Evolutionary conservation across 176 grass and related monocot species (phyloP), one percentile per base, ranked within the genome.

Genomic region (Urochloa ruziziensis): DNA sequence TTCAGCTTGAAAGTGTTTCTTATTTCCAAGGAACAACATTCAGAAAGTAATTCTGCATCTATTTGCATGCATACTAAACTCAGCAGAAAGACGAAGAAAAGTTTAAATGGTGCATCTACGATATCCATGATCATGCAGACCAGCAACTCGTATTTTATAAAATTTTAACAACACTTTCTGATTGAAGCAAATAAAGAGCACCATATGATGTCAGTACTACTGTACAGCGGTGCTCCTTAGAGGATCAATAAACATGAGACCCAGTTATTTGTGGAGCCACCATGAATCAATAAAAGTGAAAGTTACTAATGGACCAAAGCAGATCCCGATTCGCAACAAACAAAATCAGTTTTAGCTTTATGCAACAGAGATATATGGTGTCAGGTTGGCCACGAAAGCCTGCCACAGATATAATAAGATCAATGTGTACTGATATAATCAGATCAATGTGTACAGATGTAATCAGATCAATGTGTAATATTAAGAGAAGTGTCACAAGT

Each of bases 361-460:
- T 39, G 30, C 61, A 70, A 78, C 29, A 78, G 49, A 70, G 52
- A 59, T 77, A 57, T 54, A 54, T 67, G 61, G 36, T 67, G 17
- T 11, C 12, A 85, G 49, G 60, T 3, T 65, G 28, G 19, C 60
- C 11, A 30, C 32, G 18, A 19, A 46, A 32, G 28, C 27, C 44
- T 49, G 70, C 3, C 1, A 9, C 24, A 48, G 27, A 72, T 32
- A 49, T 49, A 29, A 19, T 25, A 15, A 71, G 42, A 71, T 19
- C 7, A 68, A 18, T n/a, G n/a, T n/a, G n/a, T n/a, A n/a, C n/a
- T n/a, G n/a, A n/a, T n/a, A n/a, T n/a, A n/a, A 21, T 27, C 28
- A 73, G 44, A 73, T 12, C 9, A 70, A 19, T 35, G 40, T 19
- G 6, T 33, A 9, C 24, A 48, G 27, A 72, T 32, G 32, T 49